These are phyloP conservation scores for Dalechampia spathulata DNA, from an alignment of 441 rosid genomes.

Conservation along the genomic window DNA sequence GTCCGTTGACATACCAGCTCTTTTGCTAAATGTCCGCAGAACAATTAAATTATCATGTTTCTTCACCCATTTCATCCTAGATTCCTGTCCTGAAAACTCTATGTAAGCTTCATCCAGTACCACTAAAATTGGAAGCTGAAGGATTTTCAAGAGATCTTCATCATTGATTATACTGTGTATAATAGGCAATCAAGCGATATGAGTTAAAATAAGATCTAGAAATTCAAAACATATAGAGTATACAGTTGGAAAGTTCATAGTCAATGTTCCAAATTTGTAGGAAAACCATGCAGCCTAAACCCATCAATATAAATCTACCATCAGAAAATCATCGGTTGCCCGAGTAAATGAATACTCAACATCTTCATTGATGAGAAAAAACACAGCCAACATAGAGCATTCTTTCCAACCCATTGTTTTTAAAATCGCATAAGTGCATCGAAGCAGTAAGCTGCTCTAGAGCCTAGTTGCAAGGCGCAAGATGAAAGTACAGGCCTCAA, in stretches of 20 bases:
- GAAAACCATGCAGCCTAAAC: neutral
- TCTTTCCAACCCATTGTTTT: too few species aligned
- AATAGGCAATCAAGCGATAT: constrained; percentile 6
- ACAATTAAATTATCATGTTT: constrained; percentile 82
- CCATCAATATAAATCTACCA: neutral
- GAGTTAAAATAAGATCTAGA: neutral
- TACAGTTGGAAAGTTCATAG: neutral
- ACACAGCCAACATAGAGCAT: neutral
- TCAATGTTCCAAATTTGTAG: neutral
- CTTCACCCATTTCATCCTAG: constrained; percentile 93
- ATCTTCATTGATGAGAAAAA: neutral
- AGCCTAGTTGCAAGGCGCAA: too few species aligned
- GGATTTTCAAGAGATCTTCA: constrained; percentile 76
- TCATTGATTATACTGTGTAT: constrained; percentile 57
- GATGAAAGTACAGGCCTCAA: too few species aligned
- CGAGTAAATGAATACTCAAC: neutral
- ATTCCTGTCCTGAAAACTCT: constrained; percentile 79
- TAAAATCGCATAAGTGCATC: too few species aligned
- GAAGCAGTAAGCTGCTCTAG: too few species aligned
- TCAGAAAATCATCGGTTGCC: neutral
- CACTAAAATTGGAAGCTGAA: constrained; percentile 75
- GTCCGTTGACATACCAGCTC: constrained; percentile 60
- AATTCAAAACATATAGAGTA: neutral
- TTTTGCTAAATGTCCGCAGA: constrained; percentile 90
- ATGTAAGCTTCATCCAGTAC: constrained; percentile 95